phyloP scores from a whole-genome alignment of 2,329 filamentous ascomycete species.

The Botrytis aclada region DNA sequence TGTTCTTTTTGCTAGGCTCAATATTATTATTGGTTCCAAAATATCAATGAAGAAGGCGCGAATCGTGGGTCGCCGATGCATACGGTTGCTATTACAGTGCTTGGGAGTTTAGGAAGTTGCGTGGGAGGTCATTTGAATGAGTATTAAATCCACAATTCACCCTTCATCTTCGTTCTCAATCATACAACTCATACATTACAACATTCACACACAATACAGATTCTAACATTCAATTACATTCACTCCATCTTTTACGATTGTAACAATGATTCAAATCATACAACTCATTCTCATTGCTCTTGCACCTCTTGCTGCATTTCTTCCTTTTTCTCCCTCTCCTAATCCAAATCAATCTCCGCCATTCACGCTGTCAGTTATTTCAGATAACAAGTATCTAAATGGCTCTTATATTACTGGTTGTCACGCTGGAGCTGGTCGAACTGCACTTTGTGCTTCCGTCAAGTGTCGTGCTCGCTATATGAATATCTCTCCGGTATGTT shows the following conservation, averaged over 20 bases:
- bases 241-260: background rate
- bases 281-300: background rate
- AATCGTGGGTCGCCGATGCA: background rate
- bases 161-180: background rate
- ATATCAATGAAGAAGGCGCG: background rate
- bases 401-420: background rate
- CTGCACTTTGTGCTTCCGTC: background rate
- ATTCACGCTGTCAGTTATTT: background rate
- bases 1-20: background rate
- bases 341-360: background rate
- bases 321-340: background rate
- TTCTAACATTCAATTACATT: background rate
- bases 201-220: background rate
- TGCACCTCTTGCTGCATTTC: background rate
- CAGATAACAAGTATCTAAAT: background rate
- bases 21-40: background rate
- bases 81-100: background rate
- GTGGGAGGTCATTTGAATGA: background rate
- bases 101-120: background rate
- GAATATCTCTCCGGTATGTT: background rate
- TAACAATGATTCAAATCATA: background rate
- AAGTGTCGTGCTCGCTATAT: background rate
- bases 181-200: background rate
- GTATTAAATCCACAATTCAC: background rate
- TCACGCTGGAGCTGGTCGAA: background rate